These are phyloP conservation scores for Ustilago curta DNA, from an alignment of 1,284 basidiomycete species.

Conservation along the genomic window DNA sequence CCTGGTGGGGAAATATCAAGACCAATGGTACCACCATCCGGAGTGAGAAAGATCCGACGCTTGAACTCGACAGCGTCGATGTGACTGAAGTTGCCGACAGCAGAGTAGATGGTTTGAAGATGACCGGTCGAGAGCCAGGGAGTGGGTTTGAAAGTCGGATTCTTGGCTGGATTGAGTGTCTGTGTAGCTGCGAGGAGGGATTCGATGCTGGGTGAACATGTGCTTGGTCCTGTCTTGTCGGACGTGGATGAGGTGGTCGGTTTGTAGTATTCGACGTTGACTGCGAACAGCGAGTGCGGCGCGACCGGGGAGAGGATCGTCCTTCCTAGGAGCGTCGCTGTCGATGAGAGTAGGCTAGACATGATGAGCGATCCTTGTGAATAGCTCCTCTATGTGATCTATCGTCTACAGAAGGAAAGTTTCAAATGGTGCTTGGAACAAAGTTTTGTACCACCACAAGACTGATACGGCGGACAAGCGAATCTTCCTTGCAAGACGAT, in stretches of 20 bases:
- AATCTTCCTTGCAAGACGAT: too few relatives aligned
- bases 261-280: conserved; percentile 51
- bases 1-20: conserved; percentile 60
- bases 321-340: conserved; percentile 37
- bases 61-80: conserved; percentile 62
- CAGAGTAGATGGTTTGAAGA: conserved; percentile 65
- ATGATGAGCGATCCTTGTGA: conserved; percentile 6
- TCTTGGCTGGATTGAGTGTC: conserved; percentile 37
- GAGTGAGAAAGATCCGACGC: conserved; percentile 59
- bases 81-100: conserved; percentile 50
- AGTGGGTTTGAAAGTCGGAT: conserved; percentile 32
- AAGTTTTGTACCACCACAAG: not conserved
- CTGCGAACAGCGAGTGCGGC: conserved; percentile 43
- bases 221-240: not conserved
- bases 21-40: conserved; percentile 65
- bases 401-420: not conserved
- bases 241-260: conserved; percentile 4
- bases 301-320: conserved; percentile 45
- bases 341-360: conserved; percentile 37
- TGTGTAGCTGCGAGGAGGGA: conserved; percentile 38
- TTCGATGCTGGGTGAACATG: conserved; percentile 28
- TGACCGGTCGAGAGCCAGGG: conserved; percentile 63
- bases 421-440: not conserved
- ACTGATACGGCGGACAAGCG: not conserved
- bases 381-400: not conserved